Base-by-base conservation (phyloP, 2,329 filamentous ascomycete genomes). In the Trichoderma sp. region DNA sequence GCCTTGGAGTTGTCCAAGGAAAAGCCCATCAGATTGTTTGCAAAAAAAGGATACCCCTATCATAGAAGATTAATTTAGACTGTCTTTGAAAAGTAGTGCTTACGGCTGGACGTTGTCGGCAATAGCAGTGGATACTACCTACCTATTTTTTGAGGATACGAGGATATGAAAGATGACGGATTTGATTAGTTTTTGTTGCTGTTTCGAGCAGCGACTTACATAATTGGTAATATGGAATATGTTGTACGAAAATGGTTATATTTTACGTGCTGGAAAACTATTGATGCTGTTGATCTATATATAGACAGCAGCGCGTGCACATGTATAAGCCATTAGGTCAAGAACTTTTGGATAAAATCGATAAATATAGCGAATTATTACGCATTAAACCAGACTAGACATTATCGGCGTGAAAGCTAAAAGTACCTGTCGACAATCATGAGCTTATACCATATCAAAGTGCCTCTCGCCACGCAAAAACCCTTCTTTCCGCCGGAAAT, bases 91-190 rank as follows among this genome's bases (percentile, higher is more conserved):
- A 39, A 21, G 43, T 46, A 60, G 58, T 60, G 58, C 58, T 60
- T 60, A 60, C 39, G 24, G 18, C 26, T 60, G 58, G 58, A 60
- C n/a, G 11, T 46, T 60, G 18, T 60, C 58, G 58, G 58, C 39
- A n/a, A 30, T 60, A 49, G 28, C 26, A 46, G 58, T 60, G 58
- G 58, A 49, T 60, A 60, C 58, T 49, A 34, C 32, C 32, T 34
- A 34, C 32, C 32, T 34, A 13, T 13, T 43, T n/a, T n/a, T 43
- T 43, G 46, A 49, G 6, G n/a, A 49, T 21, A 49, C 46, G 46
- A 49, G 46, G 21, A 49, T 13, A 49, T 49, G 39, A 30, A 39
- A 39, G 39, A 60, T 18, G 46, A 49, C 37, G 58, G n/a, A 39
- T 18, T 24, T 18, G 18, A 46, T 46, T 60, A 60, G 24, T 11